Conservation (phyloP, 129 eudicot genomes). For the Daucus carota region DH1_v3.0 NC_030386.2:16169501-16170000, state of each 20-base stretch:
- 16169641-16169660: conserved; percentile 16
- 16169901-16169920: not conserved
- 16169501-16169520: not conserved
- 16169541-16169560: conserved; percentile 24
- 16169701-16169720: not conserved
- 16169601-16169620: conserved; percentile 20
- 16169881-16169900: conserved; percentile 9
- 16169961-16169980: conserved; percentile 9
- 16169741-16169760: conserved; percentile 4
- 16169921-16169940: not conserved
- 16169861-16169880: conserved; percentile 26
- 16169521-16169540: conserved; percentile 5
- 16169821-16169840: not conserved
- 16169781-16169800: conserved; percentile 9
- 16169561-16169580: conserved; percentile 20
- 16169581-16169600: conserved; percentile 18
- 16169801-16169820: conserved; percentile 18
- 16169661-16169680: conserved; percentile 13
- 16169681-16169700: not conserved
- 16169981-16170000: not conserved
- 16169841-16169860: not conserved
- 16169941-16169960: conserved; percentile 3
- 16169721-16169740: not conserved
- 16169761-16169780: not conserved
- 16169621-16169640: conserved; percentile 23